These are phyloP conservation scores for Funneliformis geosporum DNA, from an alignment of 192 early-diverging fungal genomes.

Conservation along the genomic window DNA sequence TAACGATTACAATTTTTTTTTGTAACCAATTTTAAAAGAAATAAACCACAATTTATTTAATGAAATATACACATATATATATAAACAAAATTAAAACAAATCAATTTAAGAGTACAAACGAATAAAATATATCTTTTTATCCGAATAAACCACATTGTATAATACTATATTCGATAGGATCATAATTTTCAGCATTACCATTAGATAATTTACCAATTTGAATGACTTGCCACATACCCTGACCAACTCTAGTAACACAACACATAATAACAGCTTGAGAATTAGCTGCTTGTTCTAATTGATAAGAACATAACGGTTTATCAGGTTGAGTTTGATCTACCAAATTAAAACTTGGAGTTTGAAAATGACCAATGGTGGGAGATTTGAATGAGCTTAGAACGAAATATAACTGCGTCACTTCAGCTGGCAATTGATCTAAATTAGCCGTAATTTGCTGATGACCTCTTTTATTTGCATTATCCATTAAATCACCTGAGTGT, in stretches of 20 bases:
- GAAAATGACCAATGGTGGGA: constrained; percentile 29
- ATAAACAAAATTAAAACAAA: too few relatives aligned
- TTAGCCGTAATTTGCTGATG: constrained; percentile 28
- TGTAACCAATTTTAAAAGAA: too few relatives aligned
- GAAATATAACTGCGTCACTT: constrained; percentile 34
- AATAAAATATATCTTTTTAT: not conserved
- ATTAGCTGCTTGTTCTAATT: constrained; percentile 15
- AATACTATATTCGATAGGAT: constrained; percentile 26
- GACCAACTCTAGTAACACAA: constrained; percentile 24
- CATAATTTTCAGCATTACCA: constrained; percentile 34
- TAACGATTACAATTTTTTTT: too few relatives aligned
- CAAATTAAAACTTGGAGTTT: constrained; percentile 29
- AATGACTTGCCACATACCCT: constrained; percentile 35
- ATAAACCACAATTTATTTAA: too few relatives aligned
- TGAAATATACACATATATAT: too few relatives aligned
- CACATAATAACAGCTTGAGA: constrained; percentile 34
- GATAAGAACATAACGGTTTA: constrained; percentile 24
- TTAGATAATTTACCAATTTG: constrained; percentile 5
- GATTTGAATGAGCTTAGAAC: constrained; percentile 30
- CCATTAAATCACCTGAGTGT: constrained; percentile 36
- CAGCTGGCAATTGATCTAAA: constrained; percentile 25
- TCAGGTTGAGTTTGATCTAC: constrained; percentile 27
- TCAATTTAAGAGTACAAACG: too few relatives aligned
- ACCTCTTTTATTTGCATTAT: constrained; percentile 26
- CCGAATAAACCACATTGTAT: not conserved